These are phyloP conservation scores for Elasticomyces elasticus DNA, from an alignment of 495 filamentous ascomycete species.

Conservation along the genomic window DNA sequence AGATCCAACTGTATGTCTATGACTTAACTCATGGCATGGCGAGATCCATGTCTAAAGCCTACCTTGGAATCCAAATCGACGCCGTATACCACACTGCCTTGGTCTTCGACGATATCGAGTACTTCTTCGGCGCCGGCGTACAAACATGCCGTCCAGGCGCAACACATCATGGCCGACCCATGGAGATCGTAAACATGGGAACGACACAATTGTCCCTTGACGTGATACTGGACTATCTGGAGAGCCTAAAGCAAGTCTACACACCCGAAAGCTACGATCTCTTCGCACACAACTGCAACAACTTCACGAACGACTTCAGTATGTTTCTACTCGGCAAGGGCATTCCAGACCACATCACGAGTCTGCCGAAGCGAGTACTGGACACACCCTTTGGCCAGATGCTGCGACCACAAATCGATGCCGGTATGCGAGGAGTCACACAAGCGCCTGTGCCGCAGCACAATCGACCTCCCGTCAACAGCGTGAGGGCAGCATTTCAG, in stretches of 20 bases:
- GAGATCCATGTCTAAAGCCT: slow-evolving; percentile 14
- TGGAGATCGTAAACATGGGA: slow-evolving; percentile 66
- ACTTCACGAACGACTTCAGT: slow-evolving; percentile 88
- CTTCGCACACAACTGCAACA: slow-evolving; percentile 87
- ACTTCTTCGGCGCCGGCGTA: slow-evolving; percentile 66
- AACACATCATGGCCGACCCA: slow-evolving; percentile 76
- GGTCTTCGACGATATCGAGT: slow-evolving; percentile 66
- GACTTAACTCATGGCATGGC: slow-evolving; percentile 61
- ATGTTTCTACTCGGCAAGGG: slow-evolving; percentile 85
- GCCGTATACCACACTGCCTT: slow-evolving; percentile 89
- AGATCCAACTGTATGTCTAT: slow-evolving; percentile 85
- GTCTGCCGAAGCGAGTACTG: slow-evolving; percentile 75
- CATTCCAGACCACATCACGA: slow-evolving; percentile 82
- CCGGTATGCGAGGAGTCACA: slow-evolving; percentile 59
- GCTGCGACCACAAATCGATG: slow-evolving; percentile 71
- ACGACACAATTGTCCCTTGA: slow-evolving; percentile 70
- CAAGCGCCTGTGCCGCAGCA: slow-evolving; percentile 29
- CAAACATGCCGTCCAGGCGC: slow-evolving; percentile 67
- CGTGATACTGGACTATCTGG: slow-evolving; percentile 79
- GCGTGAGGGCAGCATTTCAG: not conserved
- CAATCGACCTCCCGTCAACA: slow-evolving; percentile 1
- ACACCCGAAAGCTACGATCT: slow-evolving; percentile 81
- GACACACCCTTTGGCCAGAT: slow-evolving; percentile 87
- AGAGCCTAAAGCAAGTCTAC: slow-evolving; percentile 71
- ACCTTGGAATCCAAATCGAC: slow-evolving; percentile 40